phyloP scores from a whole-genome alignment of 345 rosid species.

The Acer saccharum region DNA sequence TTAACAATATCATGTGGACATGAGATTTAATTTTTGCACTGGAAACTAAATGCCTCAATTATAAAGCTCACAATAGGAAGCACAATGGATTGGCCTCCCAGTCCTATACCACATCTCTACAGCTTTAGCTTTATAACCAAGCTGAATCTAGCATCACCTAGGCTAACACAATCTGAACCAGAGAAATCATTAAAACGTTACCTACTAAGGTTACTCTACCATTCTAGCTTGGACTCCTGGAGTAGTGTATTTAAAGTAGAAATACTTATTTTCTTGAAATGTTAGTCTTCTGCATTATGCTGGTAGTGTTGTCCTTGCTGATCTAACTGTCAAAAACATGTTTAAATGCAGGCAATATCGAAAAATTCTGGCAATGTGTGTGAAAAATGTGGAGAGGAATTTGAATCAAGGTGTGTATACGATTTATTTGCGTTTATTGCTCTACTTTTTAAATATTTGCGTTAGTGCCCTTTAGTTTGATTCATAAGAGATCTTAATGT shows the following conservation, averaged over 20 bases:
- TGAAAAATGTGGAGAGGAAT: constrained; percentile 81
- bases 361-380: constrained; percentile 64
- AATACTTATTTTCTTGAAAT: background rate
- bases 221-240: background rate
- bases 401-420: constrained; percentile 67
- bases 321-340: constrained; percentile 9
- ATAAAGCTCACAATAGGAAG: too few species aligned
- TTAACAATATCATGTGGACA: too few species aligned
- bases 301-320: background rate
- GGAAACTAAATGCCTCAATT: too few species aligned
- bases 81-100: too few species aligned
- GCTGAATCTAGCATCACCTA: background rate
- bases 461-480: background rate
- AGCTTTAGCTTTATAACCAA: too few species aligned
- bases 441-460: background rate
- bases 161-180: background rate
- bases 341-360: constrained; percentile 47
- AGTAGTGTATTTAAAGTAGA: background rate
- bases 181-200: too few species aligned
- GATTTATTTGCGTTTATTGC: constrained; percentile 1
- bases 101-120: too few species aligned
- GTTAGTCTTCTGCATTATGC: background rate
- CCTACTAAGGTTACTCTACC: background rate
- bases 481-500: background rate
- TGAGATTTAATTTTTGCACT: too few species aligned